Evolutionary conservation across 306 rosid species (phyloP), one percentile per base, ranked within the genome.

Genomic region (Corylus heterophylla): DNA sequence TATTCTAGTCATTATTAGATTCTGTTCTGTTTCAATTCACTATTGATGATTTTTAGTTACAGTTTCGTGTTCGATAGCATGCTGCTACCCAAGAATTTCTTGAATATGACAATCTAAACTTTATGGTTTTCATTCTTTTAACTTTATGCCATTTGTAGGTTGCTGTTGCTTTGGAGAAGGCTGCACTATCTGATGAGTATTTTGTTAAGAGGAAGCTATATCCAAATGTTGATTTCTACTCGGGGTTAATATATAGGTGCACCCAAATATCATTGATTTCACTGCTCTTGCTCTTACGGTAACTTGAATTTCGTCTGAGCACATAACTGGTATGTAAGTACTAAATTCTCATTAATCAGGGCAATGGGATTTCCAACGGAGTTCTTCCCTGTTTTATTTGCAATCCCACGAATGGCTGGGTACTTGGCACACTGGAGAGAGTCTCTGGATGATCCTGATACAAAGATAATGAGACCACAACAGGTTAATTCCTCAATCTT

Each of bases 381-480:
- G 69, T 94, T 81, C 89, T 92, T 94, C 90, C 87, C 97, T 0
- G 89, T 92, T 77, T 86, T 92, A 76, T 94, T 94, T 69, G 98
- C 97, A 50, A 90, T 94, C 88, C 97, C 98, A 72, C 86, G 96
- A 78, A 94, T 94, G 98, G 97, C 97, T 83, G 98, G 98, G 27
- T 94, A 92, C 83, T 90, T 94, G 76, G 86, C 98, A 52, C 98
- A 94, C 87, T 94, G 97, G 98, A 88, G 97, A 44, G 97, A 94
- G 87, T 94, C 98, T 71, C 85, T 94, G 71, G 97, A 92, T 83
- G 98, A 94, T 76, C 94, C 97, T 7, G 97, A 94, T 80, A 94
- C 96, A 18, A 94, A 90, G 89, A 94, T 94, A 63, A 93, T 93
- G 90, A 89, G 98, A 82, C 98, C 97, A 13, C 96, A 89, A 67